Conservation (phyloP, 2,329 filamentous ascomycete genomes). For the Stemphylium lycopersici region DNA sequence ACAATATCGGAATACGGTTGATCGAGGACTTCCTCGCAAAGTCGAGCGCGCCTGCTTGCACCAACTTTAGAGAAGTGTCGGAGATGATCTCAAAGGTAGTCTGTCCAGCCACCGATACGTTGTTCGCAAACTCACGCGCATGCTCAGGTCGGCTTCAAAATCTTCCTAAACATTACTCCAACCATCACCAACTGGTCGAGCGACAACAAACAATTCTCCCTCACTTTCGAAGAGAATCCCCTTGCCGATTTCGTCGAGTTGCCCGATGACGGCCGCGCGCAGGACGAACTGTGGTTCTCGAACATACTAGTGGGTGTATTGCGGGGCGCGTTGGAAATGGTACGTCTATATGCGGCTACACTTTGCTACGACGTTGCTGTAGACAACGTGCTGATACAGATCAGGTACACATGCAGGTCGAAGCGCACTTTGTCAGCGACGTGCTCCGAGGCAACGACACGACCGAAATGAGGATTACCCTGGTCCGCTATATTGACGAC, state of each 20-base stretch:
- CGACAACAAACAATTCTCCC: conserved; percentile 94
- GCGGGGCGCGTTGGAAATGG: conserved; percentile 93
- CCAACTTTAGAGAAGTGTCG: conserved; percentile 93
- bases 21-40: conserved; percentile 99
- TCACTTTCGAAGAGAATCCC: conserved; percentile 96
- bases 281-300: conserved; percentile 98
- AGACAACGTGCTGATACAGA: conserved; percentile 7
- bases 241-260: conserved; percentile 97
- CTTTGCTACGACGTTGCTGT: background rate
- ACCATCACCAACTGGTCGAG: conserved; percentile 93
- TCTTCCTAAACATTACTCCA: conserved; percentile 96
- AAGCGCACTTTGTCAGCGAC: conserved; percentile 95
- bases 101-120: background rate
- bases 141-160: conserved; percentile 90
- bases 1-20: conserved; percentile 93
- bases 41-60: conserved; percentile 85
- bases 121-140: conserved; percentile 11
- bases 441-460: conserved; percentile 91
- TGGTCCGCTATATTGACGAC: conserved; percentile 95
- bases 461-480: conserved; percentile 92
- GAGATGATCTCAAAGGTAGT: conserved; percentile 91
- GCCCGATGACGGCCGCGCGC: conserved; percentile 91
- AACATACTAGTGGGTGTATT: conserved; percentile 96
- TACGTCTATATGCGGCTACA: conserved; percentile 48
- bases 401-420: conserved; percentile 93